Conservation (phyloP, 306 rosid species). For the Cucumis hystrix region DNA sequence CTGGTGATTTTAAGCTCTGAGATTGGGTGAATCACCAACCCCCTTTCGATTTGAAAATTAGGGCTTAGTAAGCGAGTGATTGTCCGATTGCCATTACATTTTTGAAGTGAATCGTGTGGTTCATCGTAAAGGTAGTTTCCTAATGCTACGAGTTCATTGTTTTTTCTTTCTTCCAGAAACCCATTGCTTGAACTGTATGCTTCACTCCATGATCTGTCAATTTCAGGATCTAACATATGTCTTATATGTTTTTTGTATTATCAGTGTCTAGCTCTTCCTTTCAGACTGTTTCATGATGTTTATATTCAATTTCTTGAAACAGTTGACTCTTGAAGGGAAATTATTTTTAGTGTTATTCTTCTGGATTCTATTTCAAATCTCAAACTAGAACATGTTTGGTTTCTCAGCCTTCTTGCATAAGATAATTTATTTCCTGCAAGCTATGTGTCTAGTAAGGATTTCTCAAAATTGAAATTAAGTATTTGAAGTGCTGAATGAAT, state of each 20-base stretch:
- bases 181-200: neutral
- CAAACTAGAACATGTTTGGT: neutral
- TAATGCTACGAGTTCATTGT: neutral
- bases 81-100: neutral
- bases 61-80: neutral
- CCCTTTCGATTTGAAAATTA: neutral
- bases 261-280: neutral
- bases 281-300: neutral
- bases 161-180: neutral
- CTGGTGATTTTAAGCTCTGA: neutral
- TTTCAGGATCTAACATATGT: neutral
- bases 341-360: neutral
- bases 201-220: neutral
- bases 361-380: neutral
- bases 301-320: neutral
- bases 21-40: neutral
- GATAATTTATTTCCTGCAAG: neutral
- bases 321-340: neutral
- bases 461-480: neutral
- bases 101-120: neutral
- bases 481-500: neutral
- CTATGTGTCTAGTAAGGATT: neutral
- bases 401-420: neutral
- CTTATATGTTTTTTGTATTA: neutral
- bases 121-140: neutral